Conservation (phyloP, 1,139 yeast species). For the Geotrichum citri-aurantii region DNA sequence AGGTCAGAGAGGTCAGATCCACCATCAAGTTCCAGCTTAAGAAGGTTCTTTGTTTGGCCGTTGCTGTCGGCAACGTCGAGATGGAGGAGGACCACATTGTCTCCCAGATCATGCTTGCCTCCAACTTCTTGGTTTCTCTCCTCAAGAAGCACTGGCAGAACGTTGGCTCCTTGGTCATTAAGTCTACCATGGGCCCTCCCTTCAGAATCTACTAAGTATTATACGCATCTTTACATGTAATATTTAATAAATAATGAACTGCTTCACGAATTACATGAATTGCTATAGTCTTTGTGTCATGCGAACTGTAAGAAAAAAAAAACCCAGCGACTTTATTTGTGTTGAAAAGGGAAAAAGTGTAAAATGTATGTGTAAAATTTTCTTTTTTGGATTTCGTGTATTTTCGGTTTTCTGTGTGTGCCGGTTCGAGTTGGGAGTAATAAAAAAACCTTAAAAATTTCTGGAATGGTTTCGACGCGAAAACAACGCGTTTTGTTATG, state of each 20-base stretch:
- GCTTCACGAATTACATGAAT: background rate
- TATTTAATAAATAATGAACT: background rate
- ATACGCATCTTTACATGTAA: background rate
- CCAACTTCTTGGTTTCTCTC: conserved; percentile 98
- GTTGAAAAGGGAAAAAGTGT: no score
- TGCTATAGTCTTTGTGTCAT: background rate
- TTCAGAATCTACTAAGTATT: conserved; percentile 89
- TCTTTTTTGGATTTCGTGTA: no score
- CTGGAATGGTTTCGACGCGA: no score
- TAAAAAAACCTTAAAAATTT: no score
- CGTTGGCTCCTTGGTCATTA: conserved; percentile 98
- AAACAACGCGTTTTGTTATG: no score
- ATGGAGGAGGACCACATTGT: conserved; percentile 96
- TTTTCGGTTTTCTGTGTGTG: no score
- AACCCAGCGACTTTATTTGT: no score
- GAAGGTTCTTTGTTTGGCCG: conserved; percentile 86
- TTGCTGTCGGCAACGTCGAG: conserved; percentile 96
- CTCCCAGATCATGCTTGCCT: conserved; percentile 97
- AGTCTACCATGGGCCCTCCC: conserved; percentile 99
- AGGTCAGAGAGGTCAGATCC: conserved; percentile 96
- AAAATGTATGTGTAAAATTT: no score
- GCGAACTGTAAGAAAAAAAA: background rate
- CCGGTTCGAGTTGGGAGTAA: no score
- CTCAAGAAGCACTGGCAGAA: conserved; percentile 99
- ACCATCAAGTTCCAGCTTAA: conserved; percentile 99